Conservation (phyloP, 1,284 basidiomycete species). For the Bondarzewia mesenterica region DNA sequence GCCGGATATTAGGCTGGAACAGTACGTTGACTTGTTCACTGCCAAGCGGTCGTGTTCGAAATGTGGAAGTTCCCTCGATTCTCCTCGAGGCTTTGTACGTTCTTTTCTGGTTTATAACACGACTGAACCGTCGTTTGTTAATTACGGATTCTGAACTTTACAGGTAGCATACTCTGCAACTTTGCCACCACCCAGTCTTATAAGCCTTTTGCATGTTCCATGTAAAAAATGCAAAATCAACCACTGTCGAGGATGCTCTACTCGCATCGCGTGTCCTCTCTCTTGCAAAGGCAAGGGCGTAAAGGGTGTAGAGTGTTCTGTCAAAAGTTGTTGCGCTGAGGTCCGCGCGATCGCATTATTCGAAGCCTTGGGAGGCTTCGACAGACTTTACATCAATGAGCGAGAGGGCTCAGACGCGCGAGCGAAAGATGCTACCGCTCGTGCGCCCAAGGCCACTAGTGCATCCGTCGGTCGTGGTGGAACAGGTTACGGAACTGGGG, state of each 20-base stretch:
- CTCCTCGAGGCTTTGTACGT: slow-evolving; percentile 32
- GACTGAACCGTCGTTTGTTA: background rate
- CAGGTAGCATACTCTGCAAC: slow-evolving; percentile 35
- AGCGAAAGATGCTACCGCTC: slow-evolving; percentile 23
- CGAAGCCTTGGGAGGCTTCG: slow-evolving; percentile 40
- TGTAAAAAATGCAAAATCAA: slow-evolving; percentile 34
- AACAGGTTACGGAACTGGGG: slow-evolving; percentile 36
- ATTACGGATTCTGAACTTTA: background rate
- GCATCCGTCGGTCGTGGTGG: slow-evolving; percentile 39
- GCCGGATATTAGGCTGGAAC: slow-evolving; percentile 24
- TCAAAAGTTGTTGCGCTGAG: slow-evolving; percentile 36
- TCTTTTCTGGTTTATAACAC: slow-evolving; percentile 1
- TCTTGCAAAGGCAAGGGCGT: slow-evolving; percentile 34
- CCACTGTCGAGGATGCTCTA: slow-evolving; percentile 43
- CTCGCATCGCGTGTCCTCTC: slow-evolving; percentile 25
- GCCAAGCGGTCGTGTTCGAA: slow-evolving; percentile 26
- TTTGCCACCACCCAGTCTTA: slow-evolving; percentile 24
- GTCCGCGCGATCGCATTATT: slow-evolving; percentile 41
- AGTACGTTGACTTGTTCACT: slow-evolving; percentile 27
- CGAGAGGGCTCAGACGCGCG: slow-evolving; percentile 29
- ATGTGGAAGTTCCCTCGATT: slow-evolving; percentile 24
- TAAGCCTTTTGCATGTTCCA: slow-evolving; percentile 33
- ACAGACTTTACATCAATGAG: slow-evolving; percentile 35
- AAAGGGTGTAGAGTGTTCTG: slow-evolving; percentile 24
- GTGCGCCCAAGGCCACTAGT: slow-evolving; percentile 1